Evolutionary conservation across 352 stramenopile species (phyloP), one percentile per base, ranked within the genome.

Genomic region (Globisporangium abappressorium): DNA sequence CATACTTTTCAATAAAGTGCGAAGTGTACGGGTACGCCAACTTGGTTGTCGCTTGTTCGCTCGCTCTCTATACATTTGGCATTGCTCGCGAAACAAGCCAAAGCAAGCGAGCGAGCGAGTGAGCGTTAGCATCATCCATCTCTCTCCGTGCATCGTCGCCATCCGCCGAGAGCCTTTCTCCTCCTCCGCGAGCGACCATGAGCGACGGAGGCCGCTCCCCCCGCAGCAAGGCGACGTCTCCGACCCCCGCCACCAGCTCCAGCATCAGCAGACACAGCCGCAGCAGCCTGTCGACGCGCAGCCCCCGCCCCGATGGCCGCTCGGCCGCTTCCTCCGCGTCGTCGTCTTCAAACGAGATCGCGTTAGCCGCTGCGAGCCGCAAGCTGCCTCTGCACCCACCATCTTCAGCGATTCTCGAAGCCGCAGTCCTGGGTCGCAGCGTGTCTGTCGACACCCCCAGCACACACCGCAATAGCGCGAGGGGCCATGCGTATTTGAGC

Each of bases 371-470:
- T 15, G n/a, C 56, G 56, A 49, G 33, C 30, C 56, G 20, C 22
- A 54, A 34, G 18, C 22, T 33, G 14, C 54, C 62, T 7, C 59
- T 60, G 62, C 36, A 58, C 9, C 66, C 41, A 15, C 24, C 57
- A 15, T 20, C 57, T 5, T 30, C 43, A 34, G 5, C 36, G 8
- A 69, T 77, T 34, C 72, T 70, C 57, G 77, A 83, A 54, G 68
- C 71, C 24, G 68, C 70, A 38, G 26, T 64, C 11, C 62, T 87
- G 6, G 57, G 74, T 18, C 76, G 76, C 70, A 83, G 72, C 20
- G 70, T 72, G 20, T 84, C 78, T 1, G 76, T 70, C 0, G 76
- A 81, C 55, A 24, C 71, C 70, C 54, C 62, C 3, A 62, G 57
- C 57, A 69, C 61, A 24, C 65, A 70, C 4, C 75, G 67, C 41